Evolutionary conservation across 2,329 filamentous ascomycete species (phyloP), one percentile per base, ranked within the genome.

Genomic region (Fusarium praegraminearum): DNA sequence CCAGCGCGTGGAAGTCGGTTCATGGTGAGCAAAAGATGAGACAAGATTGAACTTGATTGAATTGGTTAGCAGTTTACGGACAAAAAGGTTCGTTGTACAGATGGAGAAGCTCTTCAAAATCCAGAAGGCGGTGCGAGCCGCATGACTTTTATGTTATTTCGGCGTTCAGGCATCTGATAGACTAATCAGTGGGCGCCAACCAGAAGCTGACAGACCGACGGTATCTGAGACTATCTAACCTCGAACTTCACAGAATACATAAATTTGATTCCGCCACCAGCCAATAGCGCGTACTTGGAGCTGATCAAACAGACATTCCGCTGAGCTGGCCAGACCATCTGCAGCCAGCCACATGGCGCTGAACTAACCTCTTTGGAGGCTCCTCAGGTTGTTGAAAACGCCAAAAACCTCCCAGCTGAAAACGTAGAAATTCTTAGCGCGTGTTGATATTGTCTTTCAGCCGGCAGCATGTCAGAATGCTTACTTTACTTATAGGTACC

Each of bases 1-100:
- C 82, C 84, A 45, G 79, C 80, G 10, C 84, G 83, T 11, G 83
- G 79, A 50, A 84, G 80, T 52, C 76, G 73, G 43, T 66, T 35
- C 75, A 78, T 77, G 22, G 15, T 69, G 55, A 28, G 22, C 11
- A 11, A 3, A 44, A 52, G 13, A 30, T 18, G 5, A 7, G 8
- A 24, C 7, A 7, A 10, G 28, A 24, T 4, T 22, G 16, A 15
- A 18, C 8, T 4, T 18, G 22, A 12, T 24, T 2, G 10, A 30
- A 30, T 7, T 13, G 10, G 15, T 12, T 22, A 7, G 18, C 4
- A 30, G 13, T 11, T 32, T 22, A 4, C 26, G 2, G 12, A 45
- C 18, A 38, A 26, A 24, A 26, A 26, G 18, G 20, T 22, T 18
- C 9, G 11, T 7, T 32, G 36, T 16, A 20, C 7, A 26, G 2